Evolutionary conservation across 495 filamentous ascomycete species (phyloP), one percentile per base, ranked within the genome.

Genomic region (Jackrogersella multiformis): DNA sequence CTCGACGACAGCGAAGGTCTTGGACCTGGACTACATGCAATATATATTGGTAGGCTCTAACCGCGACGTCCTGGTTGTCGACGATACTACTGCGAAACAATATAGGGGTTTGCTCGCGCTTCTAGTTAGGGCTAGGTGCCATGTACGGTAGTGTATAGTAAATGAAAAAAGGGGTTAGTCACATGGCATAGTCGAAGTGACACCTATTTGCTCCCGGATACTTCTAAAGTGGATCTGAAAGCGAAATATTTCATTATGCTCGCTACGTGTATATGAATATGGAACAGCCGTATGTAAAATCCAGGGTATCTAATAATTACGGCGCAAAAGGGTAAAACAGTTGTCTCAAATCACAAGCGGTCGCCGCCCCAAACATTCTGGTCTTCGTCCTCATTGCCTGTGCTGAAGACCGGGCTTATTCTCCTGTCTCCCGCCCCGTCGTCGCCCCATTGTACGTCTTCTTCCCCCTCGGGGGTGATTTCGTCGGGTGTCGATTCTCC

Each of bases 291-390:
- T 56, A 49, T 61, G 48, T 54, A 62, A 69, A 58, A 53, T 60
- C 60, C 62, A 65, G 73, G 73, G 73, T 75, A 75, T 75, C 73
- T 73, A 73, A 67, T 51, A 73, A 67, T 45, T 66, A 73, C 55
- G 62, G 48, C 68, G 58, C 64, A 46, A 67, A 67, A 69, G 34
- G 35, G 28, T 16, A 59, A 57, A 66, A 46, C 30, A 61, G 61
- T 62, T 52, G 3, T n/a, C 26, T 54, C 21, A 35, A 66, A 61
- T 74, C 44, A 73, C 52, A 71, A 68, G 57, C 66, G 69, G 28
- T 74, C 71, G 35, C 71, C 60, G 23, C 51, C 74, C 76, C 76
- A 78, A 55, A 78, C 76, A 64, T 78, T 78, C 7, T 73, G 74
- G 48, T 74, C 75, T 35, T 78, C 76, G 13, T 78, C 76, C 21